Conservation (phyloP, 192 early-diverging fungal genomes). For the Geosiphon pyriformis region DNA sequence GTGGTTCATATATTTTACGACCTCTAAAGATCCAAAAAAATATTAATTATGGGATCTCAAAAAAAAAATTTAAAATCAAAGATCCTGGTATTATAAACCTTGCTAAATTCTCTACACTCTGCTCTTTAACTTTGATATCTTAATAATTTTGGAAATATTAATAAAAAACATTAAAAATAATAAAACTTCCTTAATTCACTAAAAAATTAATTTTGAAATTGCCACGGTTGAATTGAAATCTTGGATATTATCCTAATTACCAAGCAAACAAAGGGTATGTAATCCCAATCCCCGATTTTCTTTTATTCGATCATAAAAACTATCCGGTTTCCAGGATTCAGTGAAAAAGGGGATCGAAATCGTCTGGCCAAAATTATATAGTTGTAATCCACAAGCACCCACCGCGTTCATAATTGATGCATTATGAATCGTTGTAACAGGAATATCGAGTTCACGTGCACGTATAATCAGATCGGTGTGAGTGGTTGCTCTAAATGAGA, state of each 20-base stretch:
- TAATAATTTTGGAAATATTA: constrained; percentile 7
- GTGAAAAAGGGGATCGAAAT: constrained; percentile 98
- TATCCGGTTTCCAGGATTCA: constrained; percentile 93
- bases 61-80: too few relatives aligned
- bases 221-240: neutral
- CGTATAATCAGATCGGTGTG: constrained; percentile 95
- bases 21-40: too few relatives aligned
- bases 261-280: constrained; percentile 90
- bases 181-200: too few relatives aligned
- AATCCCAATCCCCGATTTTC: constrained; percentile 78
- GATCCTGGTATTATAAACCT: constrained; percentile 43
- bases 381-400: constrained; percentile 89
- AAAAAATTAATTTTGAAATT: constrained; percentile 16
- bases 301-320: constrained; percentile 91
- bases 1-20: constrained; percentile 92
- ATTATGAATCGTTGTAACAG: constrained; percentile 92
- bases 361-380: constrained; percentile 98
- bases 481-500: constrained; percentile 77
- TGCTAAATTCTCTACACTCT: constrained; percentile 92
- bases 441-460: constrained; percentile 79
- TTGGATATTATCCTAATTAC: constrained; percentile 26
- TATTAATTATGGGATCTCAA: too few relatives aligned
- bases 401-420: constrained; percentile 99
- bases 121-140: constrained; percentile 99
- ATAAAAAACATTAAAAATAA: neutral